Percentiles rank a stretch among this genome's conserved stretches.
Evolutionary conservation across 768 basidiomycete genomes (phyloP).

Genomic region (Favolaschia claudopus): DNA sequence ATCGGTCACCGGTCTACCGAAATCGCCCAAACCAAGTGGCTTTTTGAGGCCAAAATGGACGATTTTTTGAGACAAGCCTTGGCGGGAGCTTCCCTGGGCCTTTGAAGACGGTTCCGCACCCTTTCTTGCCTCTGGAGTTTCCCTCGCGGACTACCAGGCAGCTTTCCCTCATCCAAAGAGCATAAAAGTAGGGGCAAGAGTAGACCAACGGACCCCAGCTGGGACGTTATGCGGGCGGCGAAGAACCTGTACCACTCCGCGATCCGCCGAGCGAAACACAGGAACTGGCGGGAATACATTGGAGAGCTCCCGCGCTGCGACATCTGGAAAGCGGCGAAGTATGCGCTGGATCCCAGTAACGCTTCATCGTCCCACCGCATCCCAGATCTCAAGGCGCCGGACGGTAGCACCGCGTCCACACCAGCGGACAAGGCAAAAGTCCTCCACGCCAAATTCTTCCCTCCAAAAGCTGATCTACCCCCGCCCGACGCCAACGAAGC

Average conservation of each 20-base stretch:
- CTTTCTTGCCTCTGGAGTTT: too few species aligned
- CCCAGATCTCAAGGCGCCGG: not conserved
- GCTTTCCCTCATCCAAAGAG: too few species aligned
- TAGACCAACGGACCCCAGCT: not conserved
- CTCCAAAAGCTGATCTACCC: not conserved
- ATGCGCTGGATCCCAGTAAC: not conserved
- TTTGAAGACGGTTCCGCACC: too few species aligned
- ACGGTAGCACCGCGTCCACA: not conserved
- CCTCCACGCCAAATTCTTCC: not conserved
- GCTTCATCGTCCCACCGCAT: not conserved
- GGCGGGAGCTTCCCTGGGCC: too few species aligned
- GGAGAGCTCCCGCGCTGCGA: not conserved
- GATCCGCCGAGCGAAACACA: not conserved
- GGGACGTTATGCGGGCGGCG: not conserved
- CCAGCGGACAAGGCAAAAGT: not conserved
- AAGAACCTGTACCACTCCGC: not conserved
- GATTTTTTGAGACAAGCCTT: too few species aligned
- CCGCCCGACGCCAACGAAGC: not conserved
- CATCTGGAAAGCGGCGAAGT: not conserved
- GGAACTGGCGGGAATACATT: not conserved
- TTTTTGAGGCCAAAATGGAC: too few species aligned
- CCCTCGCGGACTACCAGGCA: too few species aligned
- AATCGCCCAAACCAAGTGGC: too few species aligned
- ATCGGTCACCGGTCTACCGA: too few species aligned
- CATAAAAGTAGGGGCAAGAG: too few species aligned